Evolutionary conservation across 2,329 filamentous ascomycete species (phyloP).

Genomic region (Sporothrix globosa): DNA sequence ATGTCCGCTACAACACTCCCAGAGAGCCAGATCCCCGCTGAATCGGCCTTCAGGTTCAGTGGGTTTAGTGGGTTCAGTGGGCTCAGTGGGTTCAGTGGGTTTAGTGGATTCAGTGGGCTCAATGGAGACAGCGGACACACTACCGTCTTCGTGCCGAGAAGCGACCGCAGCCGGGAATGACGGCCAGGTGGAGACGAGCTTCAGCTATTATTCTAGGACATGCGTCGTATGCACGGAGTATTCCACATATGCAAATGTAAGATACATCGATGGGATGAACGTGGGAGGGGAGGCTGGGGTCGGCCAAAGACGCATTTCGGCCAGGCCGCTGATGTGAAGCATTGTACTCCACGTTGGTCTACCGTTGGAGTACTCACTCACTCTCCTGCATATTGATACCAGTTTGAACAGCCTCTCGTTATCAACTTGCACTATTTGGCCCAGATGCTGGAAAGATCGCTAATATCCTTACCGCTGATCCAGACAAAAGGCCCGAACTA

Average conservation of each 20-base stretch:
- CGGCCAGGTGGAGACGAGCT: slow-evolving; percentile 9
- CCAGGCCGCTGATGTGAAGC: no score
- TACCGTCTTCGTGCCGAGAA: not conserved
- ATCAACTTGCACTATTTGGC: not conserved
- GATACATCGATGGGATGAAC: slow-evolving; percentile 11
- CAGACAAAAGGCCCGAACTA: not conserved
- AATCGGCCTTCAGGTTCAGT: no score
- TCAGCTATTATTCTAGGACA: not conserved
- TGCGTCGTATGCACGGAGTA: not conserved
- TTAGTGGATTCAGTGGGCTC: not conserved
- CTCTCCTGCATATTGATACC: not conserved
- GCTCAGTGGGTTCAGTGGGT: no score
- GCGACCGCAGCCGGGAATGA: not conserved
- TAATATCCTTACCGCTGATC: no score
- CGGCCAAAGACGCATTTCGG: no score
- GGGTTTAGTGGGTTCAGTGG: no score
- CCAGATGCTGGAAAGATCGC: not conserved
- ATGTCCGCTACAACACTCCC: no score
- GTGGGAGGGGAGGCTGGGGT: not conserved
- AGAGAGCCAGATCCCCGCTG: no score
- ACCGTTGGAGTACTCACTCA: no score
- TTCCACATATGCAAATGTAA: no score
- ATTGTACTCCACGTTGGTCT: no score
- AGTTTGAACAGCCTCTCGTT: not conserved
- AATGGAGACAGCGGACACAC: not conserved